phyloP scores from a whole-genome alignment of 805 yeast species.

The Hanseniaspora lindneri region DNA sequence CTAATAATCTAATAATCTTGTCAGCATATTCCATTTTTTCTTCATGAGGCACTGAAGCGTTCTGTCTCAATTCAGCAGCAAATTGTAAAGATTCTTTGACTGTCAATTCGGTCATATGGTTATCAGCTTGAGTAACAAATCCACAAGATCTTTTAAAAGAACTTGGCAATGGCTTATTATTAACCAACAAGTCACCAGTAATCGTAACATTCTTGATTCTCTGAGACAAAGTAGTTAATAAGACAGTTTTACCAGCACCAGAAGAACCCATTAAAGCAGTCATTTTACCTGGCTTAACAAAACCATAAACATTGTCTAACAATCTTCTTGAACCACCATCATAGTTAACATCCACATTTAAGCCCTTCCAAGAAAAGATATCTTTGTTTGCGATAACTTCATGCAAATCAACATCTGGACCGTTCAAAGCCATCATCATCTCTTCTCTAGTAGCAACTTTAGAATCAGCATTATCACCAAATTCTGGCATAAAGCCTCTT shows the following conservation, averaged over 20 bases:
- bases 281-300: constrained; percentile 68
- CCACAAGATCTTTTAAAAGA: constrained; percentile 71
- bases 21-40: constrained; percentile 63
- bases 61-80: constrained; percentile 63
- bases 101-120: constrained; percentile 56
- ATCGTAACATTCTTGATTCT: constrained; percentile 60
- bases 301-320: constrained; percentile 49
- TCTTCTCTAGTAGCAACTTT: constrained; percentile 32
- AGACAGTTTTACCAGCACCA: constrained; percentile 78
- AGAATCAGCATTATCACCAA: constrained; percentile 30
- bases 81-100: constrained; percentile 65
- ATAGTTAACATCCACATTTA: constrained; percentile 52
- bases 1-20: constrained; percentile 51
- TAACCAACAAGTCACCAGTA: constrained; percentile 60
- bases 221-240: constrained; percentile 60
- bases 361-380: constrained; percentile 62
- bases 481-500: constrained; percentile 34
- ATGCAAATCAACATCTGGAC: constrained; percentile 26
- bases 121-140: constrained; percentile 70
- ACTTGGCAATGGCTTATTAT: constrained; percentile 46
- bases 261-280: constrained; percentile 80
- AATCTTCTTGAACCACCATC: constrained; percentile 49
- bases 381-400: constrained; percentile 33
- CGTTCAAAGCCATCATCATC: constrained; percentile 31
- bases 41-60: constrained; percentile 39